Evolutionary conservation across 2,329 filamentous ascomycete genomes (phyloP).

Genomic region (Stylonectria norvegica): DNA sequence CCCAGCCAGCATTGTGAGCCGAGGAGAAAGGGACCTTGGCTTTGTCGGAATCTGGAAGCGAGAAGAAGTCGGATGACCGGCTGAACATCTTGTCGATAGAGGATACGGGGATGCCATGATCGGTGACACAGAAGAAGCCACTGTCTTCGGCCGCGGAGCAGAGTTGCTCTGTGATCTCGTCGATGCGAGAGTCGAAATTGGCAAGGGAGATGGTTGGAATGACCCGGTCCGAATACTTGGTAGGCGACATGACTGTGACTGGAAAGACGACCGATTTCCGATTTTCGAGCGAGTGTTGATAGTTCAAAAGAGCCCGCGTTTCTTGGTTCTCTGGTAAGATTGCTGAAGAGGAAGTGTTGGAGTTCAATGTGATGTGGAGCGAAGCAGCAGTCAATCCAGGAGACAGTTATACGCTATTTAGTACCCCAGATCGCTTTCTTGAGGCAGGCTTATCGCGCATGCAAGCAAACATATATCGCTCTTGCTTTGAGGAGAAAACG

Average conservation of each 20-base stretch:
- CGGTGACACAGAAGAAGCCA: conserved; percentile 57
- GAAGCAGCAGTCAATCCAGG: neutral
- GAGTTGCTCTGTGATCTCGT: conserved; percentile 51
- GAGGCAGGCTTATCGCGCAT: neutral
- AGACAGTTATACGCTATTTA: neutral
- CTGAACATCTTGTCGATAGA: conserved; percentile 52
- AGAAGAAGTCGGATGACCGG: conserved; percentile 52
- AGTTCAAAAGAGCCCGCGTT: neutral
- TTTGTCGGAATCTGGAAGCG: conserved; percentile 49
- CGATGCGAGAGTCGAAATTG: conserved; percentile 50
- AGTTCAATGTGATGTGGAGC: neutral
- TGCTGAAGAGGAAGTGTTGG: neutral
- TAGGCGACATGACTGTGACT: conserved; percentile 11
- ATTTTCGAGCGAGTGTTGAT: neutral
- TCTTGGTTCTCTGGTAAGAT: neutral
- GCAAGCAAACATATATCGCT: neutral
- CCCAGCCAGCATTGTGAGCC: conserved; percentile 58
- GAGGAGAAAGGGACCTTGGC: conserved; percentile 50
- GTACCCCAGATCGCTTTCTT: neutral
- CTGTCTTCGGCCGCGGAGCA: conserved; percentile 53
- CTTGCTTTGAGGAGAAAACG: neutral
- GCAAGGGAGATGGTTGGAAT: conserved; percentile 49
- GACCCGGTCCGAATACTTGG: conserved; percentile 39
- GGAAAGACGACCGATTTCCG: neutral
- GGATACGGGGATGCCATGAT: conserved; percentile 50